These are phyloP conservation scores for Carnegiea gigantea DNA, from an alignment of 179 eudicot species.

Conservation along the genomic window DNA sequence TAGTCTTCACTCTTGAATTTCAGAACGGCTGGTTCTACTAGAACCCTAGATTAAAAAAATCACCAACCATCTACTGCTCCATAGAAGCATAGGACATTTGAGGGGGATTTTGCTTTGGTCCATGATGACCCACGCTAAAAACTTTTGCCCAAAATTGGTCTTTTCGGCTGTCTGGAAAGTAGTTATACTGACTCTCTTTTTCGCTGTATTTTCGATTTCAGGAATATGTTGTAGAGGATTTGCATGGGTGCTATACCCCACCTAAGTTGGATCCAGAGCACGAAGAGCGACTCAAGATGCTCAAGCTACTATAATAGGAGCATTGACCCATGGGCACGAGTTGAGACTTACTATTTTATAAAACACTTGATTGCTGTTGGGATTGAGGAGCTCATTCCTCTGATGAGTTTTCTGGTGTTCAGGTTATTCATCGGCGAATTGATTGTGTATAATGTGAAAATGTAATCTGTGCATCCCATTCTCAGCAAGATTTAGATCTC, in stretches of 20 bases:
- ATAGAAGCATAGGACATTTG: neutral
- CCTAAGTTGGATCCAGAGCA: slow-evolving; percentile 72
- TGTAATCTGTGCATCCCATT: neutral
- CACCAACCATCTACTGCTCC: neutral
- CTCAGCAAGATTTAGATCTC: neutral
- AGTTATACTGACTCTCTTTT: neutral
- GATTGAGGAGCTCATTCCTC: neutral
- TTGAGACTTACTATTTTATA: neutral
- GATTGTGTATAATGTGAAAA: neutral
- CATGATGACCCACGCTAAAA: neutral
- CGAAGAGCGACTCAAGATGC: slow-evolving; percentile 65
- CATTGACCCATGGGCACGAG: neutral
- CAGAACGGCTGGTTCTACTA: no score
- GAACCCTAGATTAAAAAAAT: neutral
- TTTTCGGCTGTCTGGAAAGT: neutral
- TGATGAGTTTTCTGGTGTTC: neutral
- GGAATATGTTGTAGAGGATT: slow-evolving; percentile 89
- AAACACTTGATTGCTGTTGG: neutral
- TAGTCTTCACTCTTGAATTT: no score
- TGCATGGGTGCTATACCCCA: slow-evolving; percentile 67
- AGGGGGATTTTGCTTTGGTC: neutral
- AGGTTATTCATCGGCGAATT: neutral
- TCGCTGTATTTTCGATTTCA: slow-evolving; percentile 41
- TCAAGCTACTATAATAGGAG: slow-evolving; percentile 53
- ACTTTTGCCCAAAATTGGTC: neutral